Percentiles rank a stretch among this genome's conserved stretches.
phyloP scores from a whole-genome alignment of 2,329 filamentous ascomycete species.

The Ascochyta clinopodiicola region DNA sequence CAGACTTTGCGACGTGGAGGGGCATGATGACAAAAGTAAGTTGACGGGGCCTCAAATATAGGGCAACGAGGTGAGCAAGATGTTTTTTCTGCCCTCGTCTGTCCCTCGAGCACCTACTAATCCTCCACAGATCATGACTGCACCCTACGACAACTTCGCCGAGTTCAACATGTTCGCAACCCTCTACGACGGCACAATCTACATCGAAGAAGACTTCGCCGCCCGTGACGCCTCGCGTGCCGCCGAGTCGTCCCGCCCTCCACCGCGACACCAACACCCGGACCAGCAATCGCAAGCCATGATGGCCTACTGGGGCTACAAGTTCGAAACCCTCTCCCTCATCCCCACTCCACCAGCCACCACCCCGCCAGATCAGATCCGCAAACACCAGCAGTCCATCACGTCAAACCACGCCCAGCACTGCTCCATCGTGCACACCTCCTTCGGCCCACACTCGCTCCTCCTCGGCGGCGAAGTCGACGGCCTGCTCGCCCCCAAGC shows the following conservation, averaged over 20 bases:
- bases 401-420: constrained; percentile 95
- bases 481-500: constrained; percentile 59
- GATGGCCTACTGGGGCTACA: constrained; percentile 98
- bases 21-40: constrained; percentile 97
- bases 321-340: constrained; percentile 88
- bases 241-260: constrained; percentile 47
- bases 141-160: constrained; percentile 78
- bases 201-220: constrained; percentile 88
- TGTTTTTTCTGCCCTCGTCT: constrained; percentile 20
- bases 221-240: constrained; percentile 70
- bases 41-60: constrained; percentile 7
- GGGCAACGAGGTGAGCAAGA: constrained; percentile 23
- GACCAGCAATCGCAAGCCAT: constrained; percentile 71
- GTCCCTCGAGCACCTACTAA: constrained; percentile 4
- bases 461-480: constrained; percentile 95
- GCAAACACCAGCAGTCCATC: constrained; percentile 70
- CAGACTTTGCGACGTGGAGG: constrained; percentile 88
- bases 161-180: constrained; percentile 98
- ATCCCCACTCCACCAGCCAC: constrained; percentile 82
- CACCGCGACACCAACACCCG: constrained; percentile 50
- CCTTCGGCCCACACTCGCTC: constrained; percentile 76
- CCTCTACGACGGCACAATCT: constrained; percentile 77
- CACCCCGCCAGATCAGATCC: constrained; percentile 77
- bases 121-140: constrained; percentile 74
- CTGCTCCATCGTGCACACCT: constrained; percentile 90